Base-by-base conservation (phyloP, 768 basidiomycete species). In the Lactarius pseudohatsudake region DNA sequence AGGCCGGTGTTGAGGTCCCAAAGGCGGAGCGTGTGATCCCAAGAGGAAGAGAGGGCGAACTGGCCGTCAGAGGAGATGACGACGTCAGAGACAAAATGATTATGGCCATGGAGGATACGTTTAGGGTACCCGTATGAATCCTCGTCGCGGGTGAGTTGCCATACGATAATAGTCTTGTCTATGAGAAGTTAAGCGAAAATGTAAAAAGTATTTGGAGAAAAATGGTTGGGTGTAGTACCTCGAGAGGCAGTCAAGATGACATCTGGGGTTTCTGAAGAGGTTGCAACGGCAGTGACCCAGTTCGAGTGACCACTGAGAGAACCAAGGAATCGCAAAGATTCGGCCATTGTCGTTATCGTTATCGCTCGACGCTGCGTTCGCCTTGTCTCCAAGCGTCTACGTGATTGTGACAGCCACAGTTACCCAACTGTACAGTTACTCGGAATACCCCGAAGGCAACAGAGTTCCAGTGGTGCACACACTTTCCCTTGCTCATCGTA, bases 91-190 rank as follows among this genome's bases (percentile, higher is more conserved):
- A 98, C 96, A 77, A 98, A 98, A 84, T 97, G 96, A 82, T 98
- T 98, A 85, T 99, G 97, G 69, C 97, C 96, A 77, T 94, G 91
- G 67, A 99, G 90, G 75, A 98, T 92, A 76, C 91, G 89, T 84
- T 98, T 98, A 68, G 97, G 96, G 83, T 89, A 96, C 64, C 97
- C 97, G 78, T 96, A 97, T 58, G 86, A 80, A 71, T 90, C 88
- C 71, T 95, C 91, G 67, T 92, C 91, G 71, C 97, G 92, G 73
- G 96, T 97, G 76, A 99, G 84, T 78, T 94, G 91, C 97, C 97
- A 99, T 76, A 98, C 95, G 77, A 99, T 98, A 84, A 98, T 93
- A 64, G 94, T 97, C 87, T 97, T 98, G 90, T 99, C 97, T 96
- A 77, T 26, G 18, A 10, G 50, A 61, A 59, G 54, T 69, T 72